Conservation (phyloP, 305 asterid genomes). For the Plantago coronopus region DNA sequence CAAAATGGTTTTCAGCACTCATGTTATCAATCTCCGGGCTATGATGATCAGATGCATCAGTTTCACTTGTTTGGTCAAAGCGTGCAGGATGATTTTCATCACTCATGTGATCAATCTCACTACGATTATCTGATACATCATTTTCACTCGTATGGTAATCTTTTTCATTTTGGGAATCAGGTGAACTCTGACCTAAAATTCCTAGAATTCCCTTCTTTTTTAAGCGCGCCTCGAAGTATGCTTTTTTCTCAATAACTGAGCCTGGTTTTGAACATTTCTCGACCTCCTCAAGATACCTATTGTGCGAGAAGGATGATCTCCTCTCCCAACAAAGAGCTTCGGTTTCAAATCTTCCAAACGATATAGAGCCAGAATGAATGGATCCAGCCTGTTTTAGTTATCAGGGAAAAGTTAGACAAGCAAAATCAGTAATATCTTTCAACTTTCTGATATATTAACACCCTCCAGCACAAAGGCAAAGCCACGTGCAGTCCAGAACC, state of each 20-base stretch:
- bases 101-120: conserved; percentile 26
- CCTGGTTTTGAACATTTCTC: conserved; percentile 86
- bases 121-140: conserved; percentile 26
- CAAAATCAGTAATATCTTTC: not conserved
- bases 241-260: conserved; percentile 73
- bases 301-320: conserved; percentile 77
- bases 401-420: conserved; percentile 6
- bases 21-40: not conserved
- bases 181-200: conserved; percentile 35
- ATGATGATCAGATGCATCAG: too few relatives aligned
- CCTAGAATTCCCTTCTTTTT: conserved; percentile 48
- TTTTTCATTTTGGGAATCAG: conserved; percentile 33
- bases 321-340: conserved; percentile 87
- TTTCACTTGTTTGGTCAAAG: conserved; percentile 24
- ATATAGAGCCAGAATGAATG: conserved; percentile 73
- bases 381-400: conserved; percentile 47
- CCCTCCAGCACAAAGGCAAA: too few relatives aligned
- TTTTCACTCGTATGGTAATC: conserved; percentile 37
- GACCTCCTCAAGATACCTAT: conserved; percentile 82
- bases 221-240: conserved; percentile 81
- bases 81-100: conserved; percentile 23
- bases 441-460: too few relatives aligned
- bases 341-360: conserved; percentile 73
- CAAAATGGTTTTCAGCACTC: conserved; percentile 25
- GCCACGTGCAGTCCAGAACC: too few relatives aligned